Evolutionary conservation across 169 alveolate species (phyloP), one percentile per base, ranked within the genome.

Genomic region (Cryptosporidium canis): DNA sequence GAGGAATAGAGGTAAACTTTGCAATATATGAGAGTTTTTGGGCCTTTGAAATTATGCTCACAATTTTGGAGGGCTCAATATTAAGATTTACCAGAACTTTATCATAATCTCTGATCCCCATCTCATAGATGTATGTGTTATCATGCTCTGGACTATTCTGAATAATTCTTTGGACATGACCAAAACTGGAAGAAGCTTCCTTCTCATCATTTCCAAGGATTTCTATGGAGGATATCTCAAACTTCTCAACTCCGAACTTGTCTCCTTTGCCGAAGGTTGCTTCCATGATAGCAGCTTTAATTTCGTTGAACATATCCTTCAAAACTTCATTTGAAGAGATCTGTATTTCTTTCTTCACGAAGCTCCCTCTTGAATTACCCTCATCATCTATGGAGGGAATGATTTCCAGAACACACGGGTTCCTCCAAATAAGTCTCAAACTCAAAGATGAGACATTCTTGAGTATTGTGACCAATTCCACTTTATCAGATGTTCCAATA

Each of bases 351-450:
- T 44, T 45, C 7, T 37, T 29, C 11, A 58, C 0, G 12, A 33
- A 61, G 31, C 31, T 35, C 68, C 31, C 68, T 9, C 31, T 56
- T 31, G 41, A 16, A 35, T 70, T 18, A 9, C 37, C 61, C 21
- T 58, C 16, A 7, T 77, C 70, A 58, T 27, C 31, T 35, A 61
- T 33, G 9, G 51, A 21, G 14, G 87, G 87, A 1, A 61, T 61
- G 4, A 77, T 29, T 1, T 55, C 39, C 12, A 77, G 14, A 1
- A 77, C 21, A 9, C 77, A 77, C 35, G 87, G 87, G 35, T 24
- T 56, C 37, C 66, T 77, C 87, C 87, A 77, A 27, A 58, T 21
- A 31, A 77, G 45, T 9, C 18, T 77, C 66, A 77, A 21, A 58
- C 33, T 56, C 1, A 77, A 37, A 0, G 27, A 0, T 37, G 56